Conservation (phyloP, 1,284 basidiomycete species). For the Pseudozyma tsukubaensis region DNA sequence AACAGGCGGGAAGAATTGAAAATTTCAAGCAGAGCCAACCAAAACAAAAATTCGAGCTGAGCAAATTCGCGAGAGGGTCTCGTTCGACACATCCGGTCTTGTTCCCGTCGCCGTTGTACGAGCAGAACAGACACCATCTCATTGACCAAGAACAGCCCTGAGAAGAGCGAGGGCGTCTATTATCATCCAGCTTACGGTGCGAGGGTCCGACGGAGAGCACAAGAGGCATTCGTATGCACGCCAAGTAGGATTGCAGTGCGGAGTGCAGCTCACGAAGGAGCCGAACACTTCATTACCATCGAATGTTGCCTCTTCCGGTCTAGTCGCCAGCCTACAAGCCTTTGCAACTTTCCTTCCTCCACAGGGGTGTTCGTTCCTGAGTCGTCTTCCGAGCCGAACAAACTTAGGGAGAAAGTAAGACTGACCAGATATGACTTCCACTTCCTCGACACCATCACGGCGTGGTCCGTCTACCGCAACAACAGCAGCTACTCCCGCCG, state of each 20-base stretch:
- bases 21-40: slow-evolving; percentile 5
- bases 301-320: slow-evolving; percentile 15
- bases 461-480: slow-evolving; percentile 11
- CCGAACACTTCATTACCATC: too few species aligned
- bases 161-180: neutral
- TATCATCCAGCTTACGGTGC: too few species aligned
- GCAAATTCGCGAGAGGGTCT: slow-evolving; percentile 12
- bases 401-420: slow-evolving; percentile 9
- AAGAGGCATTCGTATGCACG: too few species aligned
- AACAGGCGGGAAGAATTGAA: neutral
- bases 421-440: slow-evolving; percentile 13
- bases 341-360: slow-evolving; percentile 12
- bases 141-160: neutral
- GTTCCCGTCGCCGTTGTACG: slow-evolving; percentile 27
- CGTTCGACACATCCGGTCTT: slow-evolving; percentile 40
- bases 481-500: neutral
- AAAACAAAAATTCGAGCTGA: neutral
- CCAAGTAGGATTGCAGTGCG: too few species aligned
- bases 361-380: slow-evolving; percentile 2
- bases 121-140: neutral
- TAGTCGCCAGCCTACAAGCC: slow-evolving; percentile 26
- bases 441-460: slow-evolving; percentile 23
- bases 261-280: too few species aligned
- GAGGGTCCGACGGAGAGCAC: too few species aligned
- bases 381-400: slow-evolving; percentile 17